Evolutionary conservation across 306 rosid genomes (phyloP), one percentile per base, ranked within the genome.

Genomic region (Rosa rugosa): DNA sequence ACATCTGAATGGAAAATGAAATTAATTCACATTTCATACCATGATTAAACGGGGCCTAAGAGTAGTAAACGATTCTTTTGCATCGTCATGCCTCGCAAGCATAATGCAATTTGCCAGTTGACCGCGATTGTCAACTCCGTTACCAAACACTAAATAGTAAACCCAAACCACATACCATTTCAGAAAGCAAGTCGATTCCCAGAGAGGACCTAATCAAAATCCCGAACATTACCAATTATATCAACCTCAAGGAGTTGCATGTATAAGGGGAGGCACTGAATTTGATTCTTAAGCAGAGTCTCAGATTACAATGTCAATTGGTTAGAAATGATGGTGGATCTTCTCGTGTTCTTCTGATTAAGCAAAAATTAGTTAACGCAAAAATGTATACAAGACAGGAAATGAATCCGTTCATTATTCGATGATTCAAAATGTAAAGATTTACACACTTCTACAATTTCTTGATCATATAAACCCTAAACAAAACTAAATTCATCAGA

Each of bases 381-480:
- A 42, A 49, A 60, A 75, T 69, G 70, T 51, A 38, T 71, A 81
- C 69, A 81, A 17, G 14, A 75, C 31, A 56, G 11, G 59, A 64
- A 69, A 80, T 73, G 53, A 36, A 79, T 51, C 69, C 83, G 57
- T 75, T 70, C 82, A 31, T 80, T 80, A 65, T 69, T 69, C 1
- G 47, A 68, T 75, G 51, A 59, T 67, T 74, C 80, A 46, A 44
- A 31, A 81, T 44, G 77, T 42, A 66, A 77, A 66, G 69, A 74
- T 79, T 75, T 72, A 77, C 85, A 86, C 71, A 68, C 79, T 75
- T 77, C 73, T 71, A 81, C 81, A 85, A 79, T 76, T 75, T 76
- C 51, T 80, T 6, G 40, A 63, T 5, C 77, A 78, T 81, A 75
- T 18, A 18, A 66, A 66, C 69, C 64, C 71, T 69, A 54, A 53